Conservation (phyloP, 352 stramenopile species). For the Pythium phragmitis region DNA sequence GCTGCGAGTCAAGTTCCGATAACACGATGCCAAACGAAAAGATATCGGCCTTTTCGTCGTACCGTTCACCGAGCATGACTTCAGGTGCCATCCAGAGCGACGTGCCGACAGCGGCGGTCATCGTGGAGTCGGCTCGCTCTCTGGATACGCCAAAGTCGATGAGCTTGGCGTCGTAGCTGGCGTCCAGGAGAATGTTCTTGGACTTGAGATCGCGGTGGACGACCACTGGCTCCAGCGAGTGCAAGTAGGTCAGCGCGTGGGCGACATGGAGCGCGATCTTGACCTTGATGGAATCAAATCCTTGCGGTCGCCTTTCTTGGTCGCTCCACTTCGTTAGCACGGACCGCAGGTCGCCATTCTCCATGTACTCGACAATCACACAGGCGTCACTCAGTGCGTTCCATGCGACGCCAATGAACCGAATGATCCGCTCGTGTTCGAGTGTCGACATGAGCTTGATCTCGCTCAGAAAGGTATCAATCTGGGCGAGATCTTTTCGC, state of each 20-base stretch:
- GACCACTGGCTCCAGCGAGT: slow-evolving; percentile 9
- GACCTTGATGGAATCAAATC: slow-evolving; percentile 39
- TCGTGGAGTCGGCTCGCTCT: slow-evolving; percentile 9
- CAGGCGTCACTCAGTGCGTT: slow-evolving; percentile 15
- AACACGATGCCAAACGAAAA: slow-evolving; percentile 13
- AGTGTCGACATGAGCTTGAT: slow-evolving; percentile 45
- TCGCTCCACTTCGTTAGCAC: slow-evolving; percentile 30
- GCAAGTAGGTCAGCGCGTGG: slow-evolving; percentile 8
- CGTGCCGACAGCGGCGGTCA: not conserved
- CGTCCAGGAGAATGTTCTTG: slow-evolving; percentile 11
- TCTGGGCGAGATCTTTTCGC: slow-evolving; percentile 30
- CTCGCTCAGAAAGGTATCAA: slow-evolving; percentile 40
- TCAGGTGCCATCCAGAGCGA: slow-evolving; percentile 10
- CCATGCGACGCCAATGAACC: slow-evolving; percentile 10
- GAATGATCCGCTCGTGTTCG: slow-evolving; percentile 26
- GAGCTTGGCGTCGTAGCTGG: slow-evolving; percentile 12
- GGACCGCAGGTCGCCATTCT: slow-evolving; percentile 40
- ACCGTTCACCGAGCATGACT: slow-evolving; percentile 9
- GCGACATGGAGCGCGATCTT: slow-evolving; percentile 8
- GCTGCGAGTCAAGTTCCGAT: slow-evolving; percentile 22
- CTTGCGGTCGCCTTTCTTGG: slow-evolving; percentile 19
- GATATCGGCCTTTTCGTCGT: slow-evolving; percentile 13
- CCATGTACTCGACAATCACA: slow-evolving; percentile 15
- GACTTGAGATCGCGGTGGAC: slow-evolving; percentile 14
- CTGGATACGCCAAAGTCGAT: slow-evolving; percentile 10